Percentiles rank a stretch among this genome's conserved stretches.
These are phyloP conservation scores for Carallia pectinifolia DNA, from an alignment of 345 rosid genomes.

Conservation along the genomic window DNA sequence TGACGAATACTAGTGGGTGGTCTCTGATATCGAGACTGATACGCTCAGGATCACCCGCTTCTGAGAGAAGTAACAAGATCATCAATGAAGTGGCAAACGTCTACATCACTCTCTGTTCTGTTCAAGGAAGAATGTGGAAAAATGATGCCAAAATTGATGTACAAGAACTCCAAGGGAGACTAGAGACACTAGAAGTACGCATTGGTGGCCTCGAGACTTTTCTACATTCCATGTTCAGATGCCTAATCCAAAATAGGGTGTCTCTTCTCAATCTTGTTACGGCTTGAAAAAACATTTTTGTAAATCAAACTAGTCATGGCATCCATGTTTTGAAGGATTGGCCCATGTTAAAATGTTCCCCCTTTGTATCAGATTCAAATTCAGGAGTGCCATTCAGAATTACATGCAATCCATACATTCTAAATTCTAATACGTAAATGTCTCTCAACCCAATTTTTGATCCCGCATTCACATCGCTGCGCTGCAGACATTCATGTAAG, in stretches of 20 bases:
- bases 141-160: slow-evolving; percentile 27
- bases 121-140: slow-evolving; percentile 18
- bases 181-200: slow-evolving; percentile 32
- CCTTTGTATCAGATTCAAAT: slow-evolving; percentile 5
- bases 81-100: slow-evolving; percentile 43
- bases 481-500: too few species aligned
- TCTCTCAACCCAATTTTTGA: neutral
- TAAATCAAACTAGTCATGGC: slow-evolving; percentile 1
- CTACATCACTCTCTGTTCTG: slow-evolving; percentile 25
- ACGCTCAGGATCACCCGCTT: slow-evolving; percentile 17
- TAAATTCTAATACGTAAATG: neutral
- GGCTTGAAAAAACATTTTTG: slow-evolving; percentile 10
- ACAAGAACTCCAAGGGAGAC: slow-evolving; percentile 26
- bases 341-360: slow-evolving; percentile 7
- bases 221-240: slow-evolving; percentile 37
- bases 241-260: slow-evolving; percentile 41
- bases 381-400: neutral
- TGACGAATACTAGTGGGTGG: slow-evolving; percentile 39
- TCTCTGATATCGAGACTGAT: slow-evolving; percentile 38
- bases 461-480: too few species aligned
- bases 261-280: slow-evolving; percentile 37
- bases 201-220: slow-evolving; percentile 36
- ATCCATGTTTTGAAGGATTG: neutral
- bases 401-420: neutral
- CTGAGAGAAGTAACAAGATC: slow-evolving; percentile 27